A percentile compares a stretch with the other conserved stretches of the same genome.
These are phyloP conservation scores for Komagataella kurtzmanii DNA, from an alignment of 805 yeast genomes.

Conservation along the genomic window DNA sequence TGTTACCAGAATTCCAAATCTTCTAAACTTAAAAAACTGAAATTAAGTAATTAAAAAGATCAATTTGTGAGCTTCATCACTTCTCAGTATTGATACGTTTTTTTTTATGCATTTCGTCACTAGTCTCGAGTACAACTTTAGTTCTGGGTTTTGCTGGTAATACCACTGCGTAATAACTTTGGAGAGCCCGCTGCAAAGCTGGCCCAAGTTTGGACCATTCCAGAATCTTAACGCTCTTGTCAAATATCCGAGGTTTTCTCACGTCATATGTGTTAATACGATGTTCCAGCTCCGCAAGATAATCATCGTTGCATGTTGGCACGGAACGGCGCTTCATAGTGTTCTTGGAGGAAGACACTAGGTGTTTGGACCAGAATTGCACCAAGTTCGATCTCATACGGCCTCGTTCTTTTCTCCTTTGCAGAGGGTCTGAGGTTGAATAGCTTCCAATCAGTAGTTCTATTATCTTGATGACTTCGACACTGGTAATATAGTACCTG, in stretches of 20 bases:
- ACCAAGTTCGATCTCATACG: slow-evolving; percentile 51
- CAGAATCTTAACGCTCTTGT: slow-evolving; percentile 50
- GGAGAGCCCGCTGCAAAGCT: slow-evolving; percentile 49
- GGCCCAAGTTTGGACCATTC: slow-evolving; percentile 47
- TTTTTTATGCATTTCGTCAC: no score
- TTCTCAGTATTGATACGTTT: slow-evolving; percentile 12
- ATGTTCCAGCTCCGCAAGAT: slow-evolving; percentile 41
- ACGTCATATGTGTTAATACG: slow-evolving; percentile 51
- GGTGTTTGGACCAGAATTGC: slow-evolving; percentile 53
- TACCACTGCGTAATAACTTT: slow-evolving; percentile 44
- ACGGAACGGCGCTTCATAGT: slow-evolving; percentile 9
- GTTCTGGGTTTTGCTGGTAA: neutral
- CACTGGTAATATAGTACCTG: slow-evolving; percentile 43
- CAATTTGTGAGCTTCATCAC: neutral
- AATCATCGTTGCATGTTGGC: slow-evolving; percentile 7
- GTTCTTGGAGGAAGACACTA: slow-evolving; percentile 32
- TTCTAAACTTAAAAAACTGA: no score
- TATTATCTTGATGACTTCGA: slow-evolving; percentile 52
- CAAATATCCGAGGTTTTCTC: slow-evolving; percentile 56
- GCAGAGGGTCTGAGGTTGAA: slow-evolving; percentile 25
- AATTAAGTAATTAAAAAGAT: no score
- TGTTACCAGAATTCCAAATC: no score
- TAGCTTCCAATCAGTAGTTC: slow-evolving; percentile 44
- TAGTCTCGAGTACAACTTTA: no score
- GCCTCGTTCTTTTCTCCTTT: slow-evolving; percentile 48